Base-by-base conservation (phyloP, 441 rosid species). In the Aquilaria agallochum region DNA sequence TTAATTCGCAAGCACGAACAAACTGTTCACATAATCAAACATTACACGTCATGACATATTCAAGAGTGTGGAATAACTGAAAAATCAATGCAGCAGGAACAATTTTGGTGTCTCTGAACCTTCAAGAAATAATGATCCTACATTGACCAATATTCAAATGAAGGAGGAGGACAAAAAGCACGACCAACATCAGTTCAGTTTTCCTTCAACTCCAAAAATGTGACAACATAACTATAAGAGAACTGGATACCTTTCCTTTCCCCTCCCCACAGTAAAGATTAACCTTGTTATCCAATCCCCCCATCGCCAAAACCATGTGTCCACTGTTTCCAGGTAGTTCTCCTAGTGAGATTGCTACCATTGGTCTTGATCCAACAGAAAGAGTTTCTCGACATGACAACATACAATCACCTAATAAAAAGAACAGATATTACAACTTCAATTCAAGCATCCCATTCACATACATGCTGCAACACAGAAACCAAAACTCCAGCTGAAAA, bases 241-340 rank as follows among this genome's bases (percentile, higher is more conserved):
- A 50, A 27, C 62, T 49, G 55, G 47, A 63, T 80, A 90, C 98
- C 97, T 91, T 86, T 60, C 97, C 91, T 3, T 69, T 81, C 72
- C 83, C 81, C 68, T 82, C 83, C 47, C 90, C 89, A 60, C 83
- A 77, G 69, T 87, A 94, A 9, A 94, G 81, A 74, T 89, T 85
- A 73, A 94, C 71, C 80, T 84, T 89, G 74, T 72, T 91, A 70
- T 94, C 99, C 61, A 94, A 77, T 53, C 99, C 98, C 12, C 98
- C 98, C 86, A 89, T 76, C 5, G 92, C 97, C n/a, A 94, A 83
- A 69, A 73, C 78, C 51, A 87, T 62, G 51, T 80, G 70, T 60
- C 81, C 75, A 33, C 80, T 51, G 60, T 66, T 86, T 64, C 85
- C 86, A 63, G 98, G 97, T 78, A 94, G 66, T 62, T 85, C 87